Base-by-base conservation (phyloP, 2,329 filamentous ascomycete genomes). In the Lasiodiplodia citricola region DNA sequence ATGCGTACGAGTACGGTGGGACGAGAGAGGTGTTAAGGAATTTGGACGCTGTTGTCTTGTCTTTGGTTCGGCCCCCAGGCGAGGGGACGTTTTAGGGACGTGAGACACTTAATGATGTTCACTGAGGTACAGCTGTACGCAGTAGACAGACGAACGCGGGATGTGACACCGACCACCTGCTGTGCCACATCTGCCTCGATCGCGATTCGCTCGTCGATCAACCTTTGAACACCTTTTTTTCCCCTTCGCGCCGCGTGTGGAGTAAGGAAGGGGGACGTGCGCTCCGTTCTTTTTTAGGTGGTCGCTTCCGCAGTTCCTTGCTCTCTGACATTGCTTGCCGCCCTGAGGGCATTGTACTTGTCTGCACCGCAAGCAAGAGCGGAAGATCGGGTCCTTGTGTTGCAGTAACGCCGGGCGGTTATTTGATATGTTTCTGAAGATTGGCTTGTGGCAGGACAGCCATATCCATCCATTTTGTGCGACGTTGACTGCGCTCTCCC, bases 81-180 rank as follows among this genome's bases (percentile, higher is more conserved):
- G 31, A 56, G 54, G 54, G 21, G 44, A 21, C 44, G n/a, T 21
- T 47, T 35, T 35, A 35, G 31, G 31, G 31, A 35, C 7, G 31
- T 35, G 8, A 35, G 31, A 35, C 31, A 35, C 28, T 5, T 47
- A 3, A n/a, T 21, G n/a, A 21, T 47, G 44, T 21, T 47, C 18
- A 47, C 18, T 4, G 8, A 47, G 41, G 41, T 8, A 10, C 7
- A 35, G 8, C 31, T 35, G 31, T 35, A 35, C 10, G 3, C 44
- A 10, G 44, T 2, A n/a, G 21, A 47, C 44, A 13, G 41, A 25
- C 13, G 14, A 25, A 18, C 11, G 51, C 25, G 25, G 31, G 25
- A 44, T 37, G 56, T 60, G 37, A 60, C 56, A 60, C 57, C 57
- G 38, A n/a, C 13, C 38, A 28, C 57, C 37, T 23, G 57, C 37